These are phyloP conservation scores for Coemansia sp. DNA, from an alignment of 192 early-diverging fungal genomes.

Conservation along the genomic window DNA sequence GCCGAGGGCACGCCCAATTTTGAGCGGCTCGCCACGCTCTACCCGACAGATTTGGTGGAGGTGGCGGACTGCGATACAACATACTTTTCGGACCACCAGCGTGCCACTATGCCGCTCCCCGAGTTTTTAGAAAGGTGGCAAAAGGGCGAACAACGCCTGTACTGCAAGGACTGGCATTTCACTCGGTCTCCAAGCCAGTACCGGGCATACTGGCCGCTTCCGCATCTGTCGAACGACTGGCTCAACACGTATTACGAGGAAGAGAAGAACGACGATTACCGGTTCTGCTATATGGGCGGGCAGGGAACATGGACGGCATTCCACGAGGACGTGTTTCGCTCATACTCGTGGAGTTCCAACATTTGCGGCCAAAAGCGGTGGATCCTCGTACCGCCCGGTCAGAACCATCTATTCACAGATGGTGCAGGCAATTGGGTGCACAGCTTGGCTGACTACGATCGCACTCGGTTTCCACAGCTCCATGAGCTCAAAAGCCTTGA, in stretches of 20 bases:
- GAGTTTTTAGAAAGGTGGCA: constrained; percentile 60
- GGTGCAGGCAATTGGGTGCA: constrained; percentile 58
- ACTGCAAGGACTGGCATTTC: constrained; percentile 78
- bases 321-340: constrained; percentile 75
- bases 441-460: constrained; percentile 55
- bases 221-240: constrained; percentile 61
- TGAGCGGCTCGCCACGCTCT: constrained; percentile 35
- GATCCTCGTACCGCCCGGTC: constrained; percentile 66
- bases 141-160: constrained; percentile 20
- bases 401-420: constrained; percentile 62
- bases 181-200: constrained; percentile 3
- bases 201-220: constrained; percentile 10
- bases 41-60: constrained; percentile 41
- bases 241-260: constrained; percentile 62
- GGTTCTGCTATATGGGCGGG: constrained; percentile 73
- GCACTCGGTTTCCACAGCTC: constrained; percentile 53
- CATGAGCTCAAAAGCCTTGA: constrained; percentile 49
- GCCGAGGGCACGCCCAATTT: constrained; percentile 15
- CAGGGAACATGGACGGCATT: constrained; percentile 71
- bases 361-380: constrained; percentile 70
- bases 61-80: constrained; percentile 62
- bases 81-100: constrained; percentile 64
- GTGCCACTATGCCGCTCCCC: constrained; percentile 55
- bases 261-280: constrained; percentile 62
- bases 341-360: constrained; percentile 75